phyloP scores from a whole-genome alignment of 1,284 basidiomycete genomes.

The Ustilago cynodontis region DNA sequence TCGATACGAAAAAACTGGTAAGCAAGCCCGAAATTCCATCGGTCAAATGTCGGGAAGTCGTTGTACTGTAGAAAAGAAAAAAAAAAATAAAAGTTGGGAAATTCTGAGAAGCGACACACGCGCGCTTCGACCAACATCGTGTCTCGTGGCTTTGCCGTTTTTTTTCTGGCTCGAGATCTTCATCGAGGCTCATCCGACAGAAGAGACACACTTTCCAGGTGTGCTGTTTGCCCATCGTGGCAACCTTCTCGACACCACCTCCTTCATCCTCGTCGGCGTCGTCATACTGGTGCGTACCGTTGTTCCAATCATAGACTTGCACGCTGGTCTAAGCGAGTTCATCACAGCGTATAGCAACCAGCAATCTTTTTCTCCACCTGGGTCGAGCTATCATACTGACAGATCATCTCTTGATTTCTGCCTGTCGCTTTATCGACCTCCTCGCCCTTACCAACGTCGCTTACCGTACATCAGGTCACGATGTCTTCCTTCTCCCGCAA shows the following conservation, averaged over 20 bases:
- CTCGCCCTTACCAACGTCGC: not conserved
- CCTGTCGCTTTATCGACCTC: not conserved
- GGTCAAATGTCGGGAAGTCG: conserved; percentile 47
- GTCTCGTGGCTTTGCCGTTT: not conserved
- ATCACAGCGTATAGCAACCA: not conserved
- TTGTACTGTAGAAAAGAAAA: too few relatives aligned
- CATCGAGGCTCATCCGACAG: conserved; percentile 3
- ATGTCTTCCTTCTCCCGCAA: conserved; percentile 51
- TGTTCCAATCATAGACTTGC: not conserved
- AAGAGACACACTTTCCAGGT: not conserved
- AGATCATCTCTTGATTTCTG: not conserved
- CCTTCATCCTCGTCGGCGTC: conserved; percentile 17
- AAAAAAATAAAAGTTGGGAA: conserved; percentile 33
- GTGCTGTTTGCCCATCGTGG: conserved; percentile 1
- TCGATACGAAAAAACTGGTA: conserved; percentile 33
- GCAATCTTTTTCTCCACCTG: not conserved
- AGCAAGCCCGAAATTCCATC: conserved; percentile 23
- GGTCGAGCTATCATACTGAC: not conserved
- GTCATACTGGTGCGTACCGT: conserved; percentile 10
- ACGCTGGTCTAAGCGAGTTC: not conserved
- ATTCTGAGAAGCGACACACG: not conserved
- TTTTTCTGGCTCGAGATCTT: conserved; percentile 1
- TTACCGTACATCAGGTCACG: conserved; percentile 15
- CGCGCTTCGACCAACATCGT: conserved; percentile 10
- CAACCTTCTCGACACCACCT: not conserved